These are phyloP conservation scores for Phytophthora sojae DNA, from an alignment of 352 stramenopile species.

Conservation along the genomic window DNA sequence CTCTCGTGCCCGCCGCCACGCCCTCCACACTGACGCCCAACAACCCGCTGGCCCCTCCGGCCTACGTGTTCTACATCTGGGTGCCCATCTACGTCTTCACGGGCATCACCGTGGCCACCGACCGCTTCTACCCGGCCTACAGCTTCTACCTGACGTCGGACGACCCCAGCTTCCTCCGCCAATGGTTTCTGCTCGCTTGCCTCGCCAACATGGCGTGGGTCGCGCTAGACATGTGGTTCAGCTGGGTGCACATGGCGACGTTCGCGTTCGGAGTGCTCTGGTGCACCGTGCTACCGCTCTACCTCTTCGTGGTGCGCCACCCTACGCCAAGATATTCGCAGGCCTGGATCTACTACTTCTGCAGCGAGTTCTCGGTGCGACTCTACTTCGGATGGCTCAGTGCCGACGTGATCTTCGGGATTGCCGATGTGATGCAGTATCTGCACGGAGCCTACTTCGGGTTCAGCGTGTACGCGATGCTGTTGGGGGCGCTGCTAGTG, in stretches of 20 bases:
- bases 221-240: slow-evolving; percentile 58
- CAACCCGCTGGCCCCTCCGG: slow-evolving; percentile 52
- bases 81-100: slow-evolving; percentile 59
- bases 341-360: slow-evolving; percentile 63
- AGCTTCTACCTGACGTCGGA: slow-evolving; percentile 64
- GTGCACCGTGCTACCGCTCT: slow-evolving; percentile 62
- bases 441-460: slow-evolving; percentile 52
- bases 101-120: slow-evolving; percentile 52
- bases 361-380: slow-evolving; percentile 62
- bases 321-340: slow-evolving; percentile 48
- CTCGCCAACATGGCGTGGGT: slow-evolving; percentile 61
- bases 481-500: slow-evolving; percentile 52
- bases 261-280: slow-evolving; percentile 68
- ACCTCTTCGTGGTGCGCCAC: slow-evolving; percentile 62
- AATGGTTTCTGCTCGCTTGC: slow-evolving; percentile 65
- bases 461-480: slow-evolving; percentile 52
- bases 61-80: slow-evolving; percentile 67
- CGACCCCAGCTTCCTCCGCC: slow-evolving; percentile 55
- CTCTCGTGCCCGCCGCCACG: slow-evolving; percentile 2
- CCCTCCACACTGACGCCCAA: slow-evolving; percentile 37
- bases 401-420: slow-evolving; percentile 44
- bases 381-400: slow-evolving; percentile 74
- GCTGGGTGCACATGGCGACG: slow-evolving; percentile 60
- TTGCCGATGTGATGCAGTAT: slow-evolving; percentile 61
- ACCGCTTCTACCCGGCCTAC: slow-evolving; percentile 62